Evolutionary conservation across 768 basidiomycete species (phyloP), one percentile per base, ranked within the genome.

Genomic region (Amanita phalloides): DNA sequence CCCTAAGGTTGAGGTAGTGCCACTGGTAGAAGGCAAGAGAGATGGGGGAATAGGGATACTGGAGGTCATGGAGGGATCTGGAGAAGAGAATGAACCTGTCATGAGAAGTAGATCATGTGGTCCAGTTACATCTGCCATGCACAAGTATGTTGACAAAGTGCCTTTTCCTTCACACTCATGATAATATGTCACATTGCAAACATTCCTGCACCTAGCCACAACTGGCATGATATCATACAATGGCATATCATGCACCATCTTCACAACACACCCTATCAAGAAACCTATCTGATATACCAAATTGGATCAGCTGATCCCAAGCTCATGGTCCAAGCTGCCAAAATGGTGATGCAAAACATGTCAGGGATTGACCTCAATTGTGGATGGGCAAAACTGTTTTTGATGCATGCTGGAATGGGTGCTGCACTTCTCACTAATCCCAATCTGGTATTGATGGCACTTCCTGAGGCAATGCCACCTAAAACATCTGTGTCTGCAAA

Each of bases 281-380:
- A 95, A 90, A 61, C 87, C 90, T 89, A 89, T 63, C 79, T 97
- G 60, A 87, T 97, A 61, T 98, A 88, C 72, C 96, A 99, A 67
- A 86, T 98, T 54, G 95, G 96, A 38, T 88, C 91, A n/a, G 75
- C 94, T 5, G 78, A 88, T 61, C 94, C 94, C 3, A 83, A 86
- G 14, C 78, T 94, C 49, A 96, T 96, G 8, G 90, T 96, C 2
- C 77, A 92, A 69, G 95, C 96, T 1, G 93, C 96, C 4, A 81
- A 84, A 60, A 79, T 75, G 0, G 90, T 99, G 36, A 75, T 84
- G 68, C 71, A 87, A 32, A 96, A 99, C 60, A 82, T 99, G 28
- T 83, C 93, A 0, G 96, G 94, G 17, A 75, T 99, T 59, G 96
- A 98, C 64, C 83, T 99, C 54, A 98, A 98, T 65, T 98, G 96